Conservation (phyloP, 1,139 yeast genomes). For the Diutina siamensis region DNA sequence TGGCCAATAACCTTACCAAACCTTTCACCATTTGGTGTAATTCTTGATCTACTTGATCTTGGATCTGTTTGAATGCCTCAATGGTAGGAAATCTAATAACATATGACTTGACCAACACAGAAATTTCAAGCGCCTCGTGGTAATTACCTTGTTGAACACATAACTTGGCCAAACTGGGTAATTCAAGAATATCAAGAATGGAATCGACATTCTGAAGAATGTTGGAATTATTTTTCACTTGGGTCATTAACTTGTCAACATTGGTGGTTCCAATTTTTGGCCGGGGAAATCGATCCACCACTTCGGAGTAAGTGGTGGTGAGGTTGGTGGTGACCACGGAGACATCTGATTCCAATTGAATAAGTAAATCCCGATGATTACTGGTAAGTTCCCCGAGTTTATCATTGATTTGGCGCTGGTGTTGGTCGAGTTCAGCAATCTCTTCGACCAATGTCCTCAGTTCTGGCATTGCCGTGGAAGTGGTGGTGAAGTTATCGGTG, state of each 20-base stretch:
- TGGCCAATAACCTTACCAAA: constrained; percentile 54
- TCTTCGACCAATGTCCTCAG: constrained; percentile 28
- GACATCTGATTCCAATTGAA: constrained; percentile 26
- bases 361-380: constrained; percentile 27
- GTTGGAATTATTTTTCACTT: constrained; percentile 19
- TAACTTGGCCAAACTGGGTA: constrained; percentile 74
- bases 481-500: constrained; percentile 28
- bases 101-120: constrained; percentile 58
- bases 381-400: constrained; percentile 25
- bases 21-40: constrained; percentile 56
- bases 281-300: constrained; percentile 7
- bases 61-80: constrained; percentile 42
- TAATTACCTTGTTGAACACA: constrained; percentile 82
- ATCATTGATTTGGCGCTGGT: constrained; percentile 19
- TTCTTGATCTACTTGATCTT: constrained; percentile 43
- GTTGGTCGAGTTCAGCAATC: constrained; percentile 34
- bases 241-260: constrained; percentile 14
- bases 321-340: constrained; percentile 16
- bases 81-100: constrained; percentile 58
- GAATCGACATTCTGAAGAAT: constrained; percentile 57
- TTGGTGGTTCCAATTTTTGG: not conserved
- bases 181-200: constrained; percentile 65
- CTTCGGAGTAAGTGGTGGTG: constrained; percentile 7
- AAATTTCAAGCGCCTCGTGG: constrained; percentile 76
- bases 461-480: constrained; percentile 8